Conservation (phyloP, 768 basidiomycete genomes). For the Amanita polypyramis region DNA sequence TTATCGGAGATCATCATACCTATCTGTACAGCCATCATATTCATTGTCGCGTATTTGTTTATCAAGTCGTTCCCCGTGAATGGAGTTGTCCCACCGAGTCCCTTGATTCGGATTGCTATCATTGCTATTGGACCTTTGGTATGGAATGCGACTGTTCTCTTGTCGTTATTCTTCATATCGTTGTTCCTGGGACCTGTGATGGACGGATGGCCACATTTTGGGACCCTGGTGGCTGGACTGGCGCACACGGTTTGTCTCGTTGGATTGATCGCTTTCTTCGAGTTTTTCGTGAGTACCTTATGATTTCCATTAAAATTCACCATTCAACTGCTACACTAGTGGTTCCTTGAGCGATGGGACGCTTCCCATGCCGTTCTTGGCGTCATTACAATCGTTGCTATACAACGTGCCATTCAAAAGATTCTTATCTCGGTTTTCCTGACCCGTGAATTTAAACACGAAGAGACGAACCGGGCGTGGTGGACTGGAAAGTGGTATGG, state of each 20-base stretch:
- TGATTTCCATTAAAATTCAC: conserved; percentile 14
- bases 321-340: conserved; percentile 31
- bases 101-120: conserved; percentile 81
- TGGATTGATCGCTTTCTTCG: conserved; percentile 84
- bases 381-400: conserved; percentile 76
- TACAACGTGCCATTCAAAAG: conserved; percentile 92
- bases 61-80: conserved; percentile 78
- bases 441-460: conserved; percentile 96
- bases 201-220: conserved; percentile 78
- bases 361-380: conserved; percentile 95
- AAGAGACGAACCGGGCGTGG: conserved; percentile 97
- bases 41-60: conserved; percentile 84
- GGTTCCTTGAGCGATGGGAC: conserved; percentile 96
- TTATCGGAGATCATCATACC: conserved; percentile 80
- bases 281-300: conserved; percentile 81
- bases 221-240: conserved; percentile 83
- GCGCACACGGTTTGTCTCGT: conserved; percentile 79
- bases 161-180: conserved; percentile 84
- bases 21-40: conserved; percentile 62
- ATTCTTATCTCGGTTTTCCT: conserved; percentile 90
- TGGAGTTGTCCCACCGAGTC: conserved; percentile 64
- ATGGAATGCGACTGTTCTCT: conserved; percentile 85
- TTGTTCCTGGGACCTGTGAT: conserved; percentile 88
- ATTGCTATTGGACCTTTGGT: conserved; percentile 89
- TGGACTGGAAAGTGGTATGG: conserved; percentile 99